These are phyloP conservation scores for Trichoderma sp. DNA, from an alignment of 2,329 filamentous ascomycete species.

Conservation along the genomic window DNA sequence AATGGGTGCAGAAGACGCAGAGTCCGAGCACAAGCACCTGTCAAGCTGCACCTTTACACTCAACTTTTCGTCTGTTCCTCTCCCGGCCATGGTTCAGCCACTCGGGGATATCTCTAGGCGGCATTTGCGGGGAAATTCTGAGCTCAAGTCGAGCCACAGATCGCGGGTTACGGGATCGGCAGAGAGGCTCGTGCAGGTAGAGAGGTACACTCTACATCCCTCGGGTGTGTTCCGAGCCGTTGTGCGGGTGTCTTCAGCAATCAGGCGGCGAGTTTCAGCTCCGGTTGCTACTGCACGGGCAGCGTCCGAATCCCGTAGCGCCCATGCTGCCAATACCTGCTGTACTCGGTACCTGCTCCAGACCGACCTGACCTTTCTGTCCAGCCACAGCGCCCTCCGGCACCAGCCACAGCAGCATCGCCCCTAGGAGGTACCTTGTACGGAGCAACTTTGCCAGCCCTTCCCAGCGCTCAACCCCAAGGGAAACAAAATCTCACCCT, in stretches of 20 bases:
- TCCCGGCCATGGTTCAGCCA: constrained; percentile 4
- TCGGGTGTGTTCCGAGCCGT: too few relatives aligned
- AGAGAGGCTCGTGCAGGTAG: background rate
- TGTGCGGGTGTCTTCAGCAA: too few relatives aligned
- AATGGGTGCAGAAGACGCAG: too few relatives aligned
- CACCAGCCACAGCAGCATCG: constrained; percentile 16
- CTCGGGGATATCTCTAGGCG: background rate
- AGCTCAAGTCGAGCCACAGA: constrained; percentile 6
- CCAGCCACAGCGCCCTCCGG: constrained; percentile 4
- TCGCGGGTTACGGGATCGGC: constrained; percentile 4
- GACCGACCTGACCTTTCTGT: too few relatives aligned
- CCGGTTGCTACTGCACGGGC: too few relatives aligned
- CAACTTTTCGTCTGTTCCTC: too few relatives aligned
- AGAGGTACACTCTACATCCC: background rate
- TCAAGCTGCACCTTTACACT: too few relatives aligned
- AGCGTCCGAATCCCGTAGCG: too few relatives aligned
- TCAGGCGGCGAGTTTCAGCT: too few relatives aligned
- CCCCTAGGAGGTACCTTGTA: constrained; percentile 1
- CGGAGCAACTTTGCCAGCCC: constrained; percentile 7
- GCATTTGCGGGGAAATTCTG: constrained; percentile 7
- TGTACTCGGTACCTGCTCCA: background rate
- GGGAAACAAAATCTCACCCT: constrained; percentile 21
- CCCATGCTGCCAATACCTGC: too few relatives aligned
- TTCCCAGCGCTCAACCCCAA: constrained; percentile 1
- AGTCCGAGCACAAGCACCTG: too few relatives aligned